Percentiles rank a stretch among this genome's conserved stretches.
Evolutionary conservation across 2,329 filamentous ascomycete species (phyloP).

Genomic region (Botrytis tulipae): DNA sequence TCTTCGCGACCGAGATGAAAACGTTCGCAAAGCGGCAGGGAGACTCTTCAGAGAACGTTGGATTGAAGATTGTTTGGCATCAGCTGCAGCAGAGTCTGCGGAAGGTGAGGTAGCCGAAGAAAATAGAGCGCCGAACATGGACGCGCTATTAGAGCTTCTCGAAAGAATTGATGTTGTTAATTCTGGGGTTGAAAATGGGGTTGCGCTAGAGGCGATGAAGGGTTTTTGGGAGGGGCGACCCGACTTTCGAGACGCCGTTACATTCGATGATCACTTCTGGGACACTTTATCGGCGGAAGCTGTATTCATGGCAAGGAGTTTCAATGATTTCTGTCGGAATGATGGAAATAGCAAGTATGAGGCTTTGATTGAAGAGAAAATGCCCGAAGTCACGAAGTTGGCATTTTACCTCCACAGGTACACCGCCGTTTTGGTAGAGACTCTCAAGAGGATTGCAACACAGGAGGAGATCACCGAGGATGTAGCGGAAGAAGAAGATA

Average conservation of each 20-base stretch:
- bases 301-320: constrained; percentile 85
- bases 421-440: constrained; percentile 65
- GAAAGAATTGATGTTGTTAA: constrained; percentile 93
- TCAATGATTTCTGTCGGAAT: constrained; percentile 86
- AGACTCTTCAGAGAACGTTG: constrained; percentile 91
- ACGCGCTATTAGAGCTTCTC: constrained; percentile 84
- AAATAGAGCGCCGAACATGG: constrained; percentile 65
- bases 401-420: constrained; percentile 85
- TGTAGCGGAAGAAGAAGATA: constrained; percentile 70
- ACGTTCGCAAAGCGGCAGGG: constrained; percentile 86
- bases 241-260: constrained; percentile 71
- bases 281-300: constrained; percentile 80
- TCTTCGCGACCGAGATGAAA: constrained; percentile 88
- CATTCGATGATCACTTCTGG: constrained; percentile 75
- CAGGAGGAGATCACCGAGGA: constrained; percentile 53
- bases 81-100: constrained; percentile 56
- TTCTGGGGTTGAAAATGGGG: constrained; percentile 83
- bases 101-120: constrained; percentile 48
- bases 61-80: constrained; percentile 90
- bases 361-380: constrained; percentile 80
- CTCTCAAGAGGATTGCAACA: constrained; percentile 55
- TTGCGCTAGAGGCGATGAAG: constrained; percentile 90
- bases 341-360: constrained; percentile 74
- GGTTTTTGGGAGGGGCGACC: constrained; percentile 94
- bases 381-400: constrained; percentile 90